Evolutionary conservation across 805 yeast genomes (phyloP).

Genomic region (Ogataea paradorogensis): DNA sequence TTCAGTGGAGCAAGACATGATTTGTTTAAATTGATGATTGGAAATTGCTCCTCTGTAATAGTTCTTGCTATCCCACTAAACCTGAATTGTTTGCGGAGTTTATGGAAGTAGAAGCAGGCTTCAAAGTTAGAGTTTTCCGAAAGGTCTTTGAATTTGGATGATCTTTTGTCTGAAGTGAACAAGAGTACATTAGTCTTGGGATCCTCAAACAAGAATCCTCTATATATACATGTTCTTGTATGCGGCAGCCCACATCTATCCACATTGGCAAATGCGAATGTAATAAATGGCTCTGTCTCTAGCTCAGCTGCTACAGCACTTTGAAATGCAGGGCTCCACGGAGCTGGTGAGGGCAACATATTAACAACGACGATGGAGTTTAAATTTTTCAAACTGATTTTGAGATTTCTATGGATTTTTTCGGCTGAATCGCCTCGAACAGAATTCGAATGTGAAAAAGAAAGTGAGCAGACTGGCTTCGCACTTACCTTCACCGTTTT

Average conservation of each 20-base stretch:
- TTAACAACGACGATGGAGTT: slow-evolving; percentile 1
- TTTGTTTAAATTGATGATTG: slow-evolving; percentile 15
- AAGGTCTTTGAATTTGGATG: slow-evolving; percentile 57
- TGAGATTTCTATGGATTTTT: background rate
- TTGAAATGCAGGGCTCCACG: slow-evolving; percentile 71
- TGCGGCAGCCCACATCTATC: slow-evolving; percentile 53
- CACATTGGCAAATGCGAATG: slow-evolving; percentile 69
- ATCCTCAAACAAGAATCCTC: slow-evolving; percentile 76
- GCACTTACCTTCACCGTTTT: no score
- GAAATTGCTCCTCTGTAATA: slow-evolving; percentile 32
- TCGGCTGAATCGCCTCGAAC: background rate
- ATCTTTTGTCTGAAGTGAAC: slow-evolving; percentile 70
- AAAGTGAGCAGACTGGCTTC: background rate
- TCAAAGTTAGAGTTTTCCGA: slow-evolving; percentile 57
- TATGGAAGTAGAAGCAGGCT: slow-evolving; percentile 71
- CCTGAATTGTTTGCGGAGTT: slow-evolving; percentile 64
- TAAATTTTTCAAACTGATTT: background rate
- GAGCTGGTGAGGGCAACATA: slow-evolving; percentile 46
- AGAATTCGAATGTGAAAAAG: background rate
- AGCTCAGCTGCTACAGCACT: slow-evolving; percentile 50
- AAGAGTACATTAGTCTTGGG: slow-evolving; percentile 63
- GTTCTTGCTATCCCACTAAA: slow-evolving; percentile 62
- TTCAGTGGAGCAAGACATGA: background rate
- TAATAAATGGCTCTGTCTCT: slow-evolving; percentile 46
- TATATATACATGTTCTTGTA: slow-evolving; percentile 64